Evolutionary conservation across 129 eudicot species (phyloP).

Genomic region (Sambucus nigra): DNA sequence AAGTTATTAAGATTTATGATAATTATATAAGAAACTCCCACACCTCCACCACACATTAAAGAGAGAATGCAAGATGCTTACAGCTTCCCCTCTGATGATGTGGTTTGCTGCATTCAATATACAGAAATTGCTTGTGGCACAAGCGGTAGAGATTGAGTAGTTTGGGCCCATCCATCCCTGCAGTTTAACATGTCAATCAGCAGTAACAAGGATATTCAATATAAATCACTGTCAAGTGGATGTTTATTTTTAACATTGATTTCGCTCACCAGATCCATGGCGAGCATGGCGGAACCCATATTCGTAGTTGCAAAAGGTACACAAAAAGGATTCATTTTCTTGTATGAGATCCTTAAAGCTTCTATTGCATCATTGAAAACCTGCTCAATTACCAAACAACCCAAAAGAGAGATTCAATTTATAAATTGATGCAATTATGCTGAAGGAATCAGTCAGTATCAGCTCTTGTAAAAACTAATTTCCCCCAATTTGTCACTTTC

Average conservation of each 20-base stretch:
- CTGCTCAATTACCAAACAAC: slow-evolving; percentile 26
- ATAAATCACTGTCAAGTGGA: not conserved
- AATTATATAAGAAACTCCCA: not conserved
- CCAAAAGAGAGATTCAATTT: not conserved
- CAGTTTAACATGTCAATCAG: slow-evolving; percentile 2
- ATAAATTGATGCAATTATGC: not conserved
- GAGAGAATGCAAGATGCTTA: slow-evolving; percentile 28
- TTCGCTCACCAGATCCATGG: slow-evolving; percentile 76
- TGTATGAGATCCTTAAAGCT: slow-evolving; percentile 87
- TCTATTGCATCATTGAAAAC: slow-evolving; percentile 92
- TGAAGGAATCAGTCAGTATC: no score
- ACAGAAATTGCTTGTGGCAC: slow-evolving; percentile 95
- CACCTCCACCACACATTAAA: no score
- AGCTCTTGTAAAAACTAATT: not conserved
- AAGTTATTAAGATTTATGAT: no score
- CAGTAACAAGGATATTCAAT: slow-evolving; percentile 12
- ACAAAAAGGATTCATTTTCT: slow-evolving; percentile 93
- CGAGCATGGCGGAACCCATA: slow-evolving; percentile 97
- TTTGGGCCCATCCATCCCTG: slow-evolving; percentile 99
- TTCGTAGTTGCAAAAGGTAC: slow-evolving; percentile 94
- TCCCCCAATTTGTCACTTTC: not conserved
- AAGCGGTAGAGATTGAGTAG: slow-evolving; percentile 92
- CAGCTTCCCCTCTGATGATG: slow-evolving; percentile 98
- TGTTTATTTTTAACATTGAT: not conserved
- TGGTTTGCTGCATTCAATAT: slow-evolving; percentile 94